Conservation (phyloP, 1,284 basidiomycete genomes). For the Kalmanozyma brasiliensis region DNA sequence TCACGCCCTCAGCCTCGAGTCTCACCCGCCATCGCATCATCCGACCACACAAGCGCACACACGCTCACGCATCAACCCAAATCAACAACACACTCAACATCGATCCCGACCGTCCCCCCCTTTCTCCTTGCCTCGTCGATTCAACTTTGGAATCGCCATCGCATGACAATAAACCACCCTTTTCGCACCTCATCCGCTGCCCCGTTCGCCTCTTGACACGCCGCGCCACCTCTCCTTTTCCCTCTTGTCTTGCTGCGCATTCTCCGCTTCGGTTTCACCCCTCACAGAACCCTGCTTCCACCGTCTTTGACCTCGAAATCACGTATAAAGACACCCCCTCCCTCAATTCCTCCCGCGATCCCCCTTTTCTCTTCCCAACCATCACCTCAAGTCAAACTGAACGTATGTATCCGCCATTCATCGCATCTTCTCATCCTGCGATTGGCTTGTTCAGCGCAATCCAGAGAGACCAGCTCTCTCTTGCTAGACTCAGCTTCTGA, state of each 20-base stretch:
- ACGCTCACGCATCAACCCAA: too few species aligned
- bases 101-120: too few species aligned
- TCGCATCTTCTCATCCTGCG: constrained; percentile 3
- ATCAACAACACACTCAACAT: too few species aligned
- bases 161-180: constrained; percentile 14
- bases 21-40: too few species aligned
- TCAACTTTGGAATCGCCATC: constrained; percentile 10
- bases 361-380: constrained; percentile 38
- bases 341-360: constrained; percentile 7
- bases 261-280: constrained; percentile 5
- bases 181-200: constrained; percentile 16
- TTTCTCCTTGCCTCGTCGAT: constrained; percentile 6
- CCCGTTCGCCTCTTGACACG: constrained; percentile 1
- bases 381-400: constrained; percentile 33
- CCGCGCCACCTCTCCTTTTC: constrained; percentile 11
- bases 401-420: constrained; percentile 44
- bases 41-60: too few species aligned
- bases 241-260: constrained; percentile 7
- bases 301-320: constrained; percentile 14
- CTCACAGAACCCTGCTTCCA: constrained; percentile 12
- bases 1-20: too few species aligned
- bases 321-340: constrained; percentile 39
- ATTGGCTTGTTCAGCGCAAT: constrained; percentile 4
- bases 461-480: neutral
- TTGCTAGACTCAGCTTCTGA: constrained; percentile 18